These are phyloP conservation scores for Lignosus rhinocerotis DNA, from an alignment of 1,284 basidiomycete genomes.

Conservation along the genomic window DNA sequence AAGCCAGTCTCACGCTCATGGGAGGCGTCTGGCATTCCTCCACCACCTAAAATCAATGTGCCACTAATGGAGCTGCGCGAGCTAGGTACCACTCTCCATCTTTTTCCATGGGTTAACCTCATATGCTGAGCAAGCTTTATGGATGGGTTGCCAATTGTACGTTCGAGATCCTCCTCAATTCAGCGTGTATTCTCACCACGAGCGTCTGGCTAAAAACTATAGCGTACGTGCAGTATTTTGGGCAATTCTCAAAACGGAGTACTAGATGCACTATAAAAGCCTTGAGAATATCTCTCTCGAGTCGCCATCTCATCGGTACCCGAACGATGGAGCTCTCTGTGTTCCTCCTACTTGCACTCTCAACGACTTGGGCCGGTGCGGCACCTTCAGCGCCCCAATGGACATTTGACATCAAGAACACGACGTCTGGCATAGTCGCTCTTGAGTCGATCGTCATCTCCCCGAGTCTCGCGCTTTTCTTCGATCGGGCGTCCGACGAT, in stretches of 20 bases:
- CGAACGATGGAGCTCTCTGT: slow-evolving; percentile 29
- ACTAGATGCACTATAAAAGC: too few species aligned
- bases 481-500: slow-evolving; percentile 44
- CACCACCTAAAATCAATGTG: neutral
- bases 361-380: neutral
- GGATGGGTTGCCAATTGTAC: too few species aligned
- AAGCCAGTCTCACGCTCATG: neutral
- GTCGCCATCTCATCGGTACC: too few species aligned
- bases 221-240: too few species aligned
- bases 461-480: slow-evolving; percentile 44
- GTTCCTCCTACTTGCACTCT: neutral
- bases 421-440: slow-evolving; percentile 45
- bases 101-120: too few species aligned
- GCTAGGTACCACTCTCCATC: too few species aligned
- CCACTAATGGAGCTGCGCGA: neutral
- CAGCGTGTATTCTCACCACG: too few species aligned
- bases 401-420: slow-evolving; percentile 31
- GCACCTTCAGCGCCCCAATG: slow-evolving; percentile 6
- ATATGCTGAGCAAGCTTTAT: too few species aligned
- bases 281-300: too few species aligned
- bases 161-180: too few species aligned
- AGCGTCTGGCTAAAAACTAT: too few species aligned
- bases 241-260: too few species aligned
- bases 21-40: neutral
- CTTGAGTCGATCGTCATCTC: slow-evolving; percentile 49